Evolutionary conservation across 2,329 filamentous ascomycete genomes (phyloP).

Genomic region (Tolypocladium nubicola): DNA sequence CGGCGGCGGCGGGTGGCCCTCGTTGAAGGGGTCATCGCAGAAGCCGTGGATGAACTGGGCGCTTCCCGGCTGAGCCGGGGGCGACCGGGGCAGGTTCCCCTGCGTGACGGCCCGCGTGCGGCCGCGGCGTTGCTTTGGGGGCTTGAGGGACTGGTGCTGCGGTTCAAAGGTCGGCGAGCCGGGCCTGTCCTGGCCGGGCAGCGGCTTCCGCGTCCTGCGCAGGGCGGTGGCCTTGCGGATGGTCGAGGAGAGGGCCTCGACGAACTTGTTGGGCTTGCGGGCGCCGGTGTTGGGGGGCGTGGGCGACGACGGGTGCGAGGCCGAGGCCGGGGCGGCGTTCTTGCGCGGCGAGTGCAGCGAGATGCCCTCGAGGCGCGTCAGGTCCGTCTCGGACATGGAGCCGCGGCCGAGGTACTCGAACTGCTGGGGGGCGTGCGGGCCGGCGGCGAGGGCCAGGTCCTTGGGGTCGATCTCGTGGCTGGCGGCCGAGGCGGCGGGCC

Average conservation of each 20-base stretch:
- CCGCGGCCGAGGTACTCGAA: constrained; percentile 17
- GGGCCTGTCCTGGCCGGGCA: constrained; percentile 8
- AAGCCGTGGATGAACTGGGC: constrained; percentile 23
- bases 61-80: constrained; percentile 14
- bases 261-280: constrained; percentile 27
- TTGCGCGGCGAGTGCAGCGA: constrained; percentile 28
- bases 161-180: constrained; percentile 20
- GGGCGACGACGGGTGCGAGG: constrained; percentile 20
- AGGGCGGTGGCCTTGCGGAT: constrained; percentile 27
- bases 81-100: constrained; percentile 9
- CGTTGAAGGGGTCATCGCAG: constrained; percentile 28
- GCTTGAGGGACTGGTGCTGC: constrained; percentile 16
- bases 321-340: constrained; percentile 5
- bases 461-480: constrained; percentile 20
- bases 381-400: constrained; percentile 36
- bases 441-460: constrained; percentile 12
- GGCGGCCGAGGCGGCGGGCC: constrained; percentile 10
- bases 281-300: constrained; percentile 18
- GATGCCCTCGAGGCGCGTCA: constrained; percentile 36
- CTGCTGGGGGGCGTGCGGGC: constrained; percentile 8
- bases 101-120: constrained; percentile 10
- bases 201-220: constrained; percentile 17
- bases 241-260: constrained; percentile 30
- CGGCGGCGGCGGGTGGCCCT: constrained; percentile 14
- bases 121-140: constrained; percentile 20